phyloP scores from a whole-genome alignment of 176 grass and related monocot genomes.

The Cenchrus purpureus region DNA sequence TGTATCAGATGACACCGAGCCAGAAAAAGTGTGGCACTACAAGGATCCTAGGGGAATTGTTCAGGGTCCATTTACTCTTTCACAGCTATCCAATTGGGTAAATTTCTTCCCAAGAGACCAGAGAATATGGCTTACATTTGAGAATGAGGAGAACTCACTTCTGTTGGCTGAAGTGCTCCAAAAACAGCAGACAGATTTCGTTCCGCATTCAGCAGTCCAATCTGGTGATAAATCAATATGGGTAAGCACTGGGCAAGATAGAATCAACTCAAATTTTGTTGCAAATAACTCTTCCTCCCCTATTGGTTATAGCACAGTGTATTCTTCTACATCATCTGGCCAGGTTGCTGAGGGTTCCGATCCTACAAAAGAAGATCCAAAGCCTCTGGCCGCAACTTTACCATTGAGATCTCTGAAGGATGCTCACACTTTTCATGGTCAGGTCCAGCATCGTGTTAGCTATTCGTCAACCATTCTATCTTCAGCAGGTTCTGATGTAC shows the following conservation, averaged over 20 bases:
- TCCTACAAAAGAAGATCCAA: slow-evolving; percentile 38
- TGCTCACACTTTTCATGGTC: slow-evolving; percentile 42
- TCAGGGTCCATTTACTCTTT: slow-evolving; percentile 89
- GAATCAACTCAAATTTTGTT: slow-evolving; percentile 41
- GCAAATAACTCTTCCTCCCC: slow-evolving; percentile 45
- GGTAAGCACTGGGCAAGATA: slow-evolving; percentile 44
- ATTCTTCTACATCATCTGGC: slow-evolving; percentile 56
- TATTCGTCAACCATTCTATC: slow-evolving; percentile 39
- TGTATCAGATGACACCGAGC: slow-evolving; percentile 52
- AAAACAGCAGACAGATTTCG: slow-evolving; percentile 55
- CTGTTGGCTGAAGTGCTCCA: slow-evolving; percentile 71
- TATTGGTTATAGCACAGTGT: slow-evolving; percentile 33
- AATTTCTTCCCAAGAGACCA: slow-evolving; percentile 69
- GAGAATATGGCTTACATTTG: slow-evolving; percentile 87
- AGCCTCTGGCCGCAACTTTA: slow-evolving; percentile 42
- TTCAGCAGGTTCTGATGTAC: slow-evolving; percentile 43
- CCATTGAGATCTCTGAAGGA: slow-evolving; percentile 39
- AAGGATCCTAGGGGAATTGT: slow-evolving; percentile 83
- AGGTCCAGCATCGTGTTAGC: slow-evolving; percentile 33
- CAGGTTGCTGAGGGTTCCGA: slow-evolving; percentile 31
- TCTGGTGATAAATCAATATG: slow-evolving; percentile 37
- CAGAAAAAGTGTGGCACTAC: slow-evolving; percentile 95
- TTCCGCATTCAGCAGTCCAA: slow-evolving; percentile 42
- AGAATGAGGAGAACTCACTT: slow-evolving; percentile 81
- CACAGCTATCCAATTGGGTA: slow-evolving; percentile 81